Evolutionary conservation across 2,329 filamentous ascomycete genomes (phyloP).

Genomic region (Paraphoma chrysanthemicola): DNA sequence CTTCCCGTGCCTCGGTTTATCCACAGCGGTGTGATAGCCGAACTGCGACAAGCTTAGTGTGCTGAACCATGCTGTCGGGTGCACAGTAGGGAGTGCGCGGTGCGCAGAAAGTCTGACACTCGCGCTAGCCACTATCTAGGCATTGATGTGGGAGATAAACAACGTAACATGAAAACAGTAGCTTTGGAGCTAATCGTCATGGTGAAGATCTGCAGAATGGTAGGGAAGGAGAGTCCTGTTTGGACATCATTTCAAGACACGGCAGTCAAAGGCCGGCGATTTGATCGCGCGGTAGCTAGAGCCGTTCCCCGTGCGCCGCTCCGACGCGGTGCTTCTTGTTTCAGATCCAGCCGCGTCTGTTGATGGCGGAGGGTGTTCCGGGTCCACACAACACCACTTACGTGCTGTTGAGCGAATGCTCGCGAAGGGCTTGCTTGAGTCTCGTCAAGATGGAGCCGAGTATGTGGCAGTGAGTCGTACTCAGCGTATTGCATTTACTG

Average conservation of each 20-base stretch:
- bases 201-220: neutral
- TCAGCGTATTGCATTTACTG: too few species aligned
- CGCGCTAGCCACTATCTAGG: neutral
- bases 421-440: neutral
- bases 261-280: neutral
- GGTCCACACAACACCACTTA: neutral
- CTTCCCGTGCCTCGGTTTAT: conserved; percentile 21
- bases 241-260: neutral
- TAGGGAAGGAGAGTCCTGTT: too few species aligned
- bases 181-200: neutral
- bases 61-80: conserved; percentile 19
- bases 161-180: neutral
- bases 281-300: neutral
- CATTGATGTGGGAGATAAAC: neutral
- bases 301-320: neutral
- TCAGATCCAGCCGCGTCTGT: neutral
- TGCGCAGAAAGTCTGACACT: neutral
- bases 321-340: neutral
- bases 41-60: conserved; percentile 12
- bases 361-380: neutral
- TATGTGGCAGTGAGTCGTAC: neutral
- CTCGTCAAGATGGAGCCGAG: neutral
- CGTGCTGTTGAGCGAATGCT: neutral
- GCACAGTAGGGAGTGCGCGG: conserved; percentile 3
- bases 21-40: conserved; percentile 19